Conservation (phyloP, 805 yeast species). For the Metschnikowia vanudenii region DNA sequence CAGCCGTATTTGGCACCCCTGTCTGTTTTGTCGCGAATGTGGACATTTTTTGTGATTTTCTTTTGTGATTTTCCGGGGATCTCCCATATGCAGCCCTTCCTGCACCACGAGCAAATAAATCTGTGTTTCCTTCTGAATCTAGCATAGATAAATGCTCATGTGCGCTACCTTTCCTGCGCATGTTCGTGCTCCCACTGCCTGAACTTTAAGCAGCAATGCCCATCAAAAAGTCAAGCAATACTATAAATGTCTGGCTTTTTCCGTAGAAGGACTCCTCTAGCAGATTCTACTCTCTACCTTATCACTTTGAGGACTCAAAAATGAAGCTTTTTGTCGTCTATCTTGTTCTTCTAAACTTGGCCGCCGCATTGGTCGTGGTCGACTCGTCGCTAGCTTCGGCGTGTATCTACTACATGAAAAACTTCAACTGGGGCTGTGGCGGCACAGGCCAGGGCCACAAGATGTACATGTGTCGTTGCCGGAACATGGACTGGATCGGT, state of each 20-base stretch:
- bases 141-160: constrained; percentile 5
- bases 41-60: too few species aligned
- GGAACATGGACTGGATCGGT: constrained; percentile 21
- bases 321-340: constrained; percentile 3
- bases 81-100: neutral
- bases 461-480: constrained; percentile 21
- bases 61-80: too few species aligned
- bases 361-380: constrained; percentile 16
- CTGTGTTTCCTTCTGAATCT: constrained; percentile 1
- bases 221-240: neutral
- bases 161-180: neutral
- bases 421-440: constrained; percentile 22
- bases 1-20: too few species aligned
- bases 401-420: constrained; percentile 20
- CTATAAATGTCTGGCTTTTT: neutral
- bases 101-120: constrained; percentile 8
- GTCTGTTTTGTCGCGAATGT: too few species aligned
- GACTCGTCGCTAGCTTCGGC: constrained; percentile 22
- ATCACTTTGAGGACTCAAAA: too few species aligned
- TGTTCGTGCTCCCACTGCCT: neutral
- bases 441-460: constrained; percentile 22
- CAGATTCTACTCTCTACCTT: too few species aligned
- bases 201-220: neutral
- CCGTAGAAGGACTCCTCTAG: too few species aligned
- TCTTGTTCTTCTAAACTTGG: constrained; percentile 1